phyloP scores from a whole-genome alignment of 352 stramenopile genomes.

The Lagenidium giganteum region DNA sequence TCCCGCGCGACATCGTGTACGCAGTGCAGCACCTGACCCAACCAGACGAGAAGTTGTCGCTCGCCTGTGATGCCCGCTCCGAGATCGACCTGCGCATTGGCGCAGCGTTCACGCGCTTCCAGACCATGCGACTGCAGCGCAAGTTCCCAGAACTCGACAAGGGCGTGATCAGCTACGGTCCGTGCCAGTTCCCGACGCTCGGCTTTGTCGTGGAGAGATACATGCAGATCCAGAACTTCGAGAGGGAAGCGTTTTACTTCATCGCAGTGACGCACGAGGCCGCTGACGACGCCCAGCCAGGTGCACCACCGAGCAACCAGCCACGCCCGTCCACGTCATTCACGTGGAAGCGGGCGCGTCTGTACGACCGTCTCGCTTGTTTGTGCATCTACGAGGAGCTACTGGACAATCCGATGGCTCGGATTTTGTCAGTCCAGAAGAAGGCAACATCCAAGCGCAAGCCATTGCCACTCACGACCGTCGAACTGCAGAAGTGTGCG shows the following conservation, averaged over 20 bases:
- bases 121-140: constrained; percentile 91
- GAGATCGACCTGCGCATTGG: constrained; percentile 95
- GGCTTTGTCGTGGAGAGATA: constrained; percentile 95
- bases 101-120: constrained; percentile 93
- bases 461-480: constrained; percentile 96
- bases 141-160: constrained; percentile 72
- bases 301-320: too few species aligned
- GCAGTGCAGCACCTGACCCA: constrained; percentile 78
- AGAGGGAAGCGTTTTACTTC: constrained; percentile 95
- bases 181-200: constrained; percentile 99
- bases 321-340: constrained; percentile 87
- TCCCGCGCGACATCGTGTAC: constrained; percentile 86
- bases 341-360: constrained; percentile 90
- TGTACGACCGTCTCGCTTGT: constrained; percentile 95
- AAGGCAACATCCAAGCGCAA: constrained; percentile 91
- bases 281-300: constrained; percentile 33
- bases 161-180: constrained; percentile 96
- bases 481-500: constrained; percentile 98
- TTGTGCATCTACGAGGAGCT: constrained; percentile 91
- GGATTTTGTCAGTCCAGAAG: constrained; percentile 67
- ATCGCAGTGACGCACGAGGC: constrained; percentile 87
- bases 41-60: constrained; percentile 78
- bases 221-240: constrained; percentile 95
- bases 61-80: constrained; percentile 87
- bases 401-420: constrained; percentile 52